Conservation (phyloP, 1,139 yeast genomes). For the Meyerozyma sp. region DNA sequence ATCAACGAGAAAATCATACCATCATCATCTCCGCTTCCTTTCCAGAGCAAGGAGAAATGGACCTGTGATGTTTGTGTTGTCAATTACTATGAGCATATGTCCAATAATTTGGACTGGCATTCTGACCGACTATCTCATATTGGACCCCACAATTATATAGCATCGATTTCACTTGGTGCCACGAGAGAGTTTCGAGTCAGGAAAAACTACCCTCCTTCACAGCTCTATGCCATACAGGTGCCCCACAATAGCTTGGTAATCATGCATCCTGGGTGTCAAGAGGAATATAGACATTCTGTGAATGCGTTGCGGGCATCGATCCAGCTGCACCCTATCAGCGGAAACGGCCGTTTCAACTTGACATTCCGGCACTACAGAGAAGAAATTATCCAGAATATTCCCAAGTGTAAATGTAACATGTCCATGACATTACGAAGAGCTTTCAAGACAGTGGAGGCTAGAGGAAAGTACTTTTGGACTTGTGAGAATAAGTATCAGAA, state of each 20-base stretch:
- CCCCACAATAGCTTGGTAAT: slow-evolving; percentile 63
- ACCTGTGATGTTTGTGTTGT: slow-evolving; percentile 47
- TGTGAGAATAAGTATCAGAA: slow-evolving; percentile 38
- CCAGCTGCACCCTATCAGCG: slow-evolving; percentile 44
- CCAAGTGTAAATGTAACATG: slow-evolving; percentile 46
- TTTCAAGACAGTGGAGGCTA: slow-evolving; percentile 31
- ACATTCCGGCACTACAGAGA: slow-evolving; percentile 55
- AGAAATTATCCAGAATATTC: slow-evolving; percentile 28
- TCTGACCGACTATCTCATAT: slow-evolving; percentile 65
- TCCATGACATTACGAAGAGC: slow-evolving; percentile 46
- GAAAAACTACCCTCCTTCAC: slow-evolving; percentile 23
- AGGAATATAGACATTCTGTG: slow-evolving; percentile 49
- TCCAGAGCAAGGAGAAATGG: slow-evolving; percentile 33
- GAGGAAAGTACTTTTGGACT: slow-evolving; percentile 52
- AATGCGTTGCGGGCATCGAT: slow-evolving; percentile 21
- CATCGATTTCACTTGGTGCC: slow-evolving; percentile 61
- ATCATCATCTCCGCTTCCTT: slow-evolving; percentile 21
- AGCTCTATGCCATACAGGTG: slow-evolving; percentile 45
- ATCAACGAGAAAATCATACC: slow-evolving; percentile 33
- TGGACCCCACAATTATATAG: slow-evolving; percentile 66
- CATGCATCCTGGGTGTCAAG: slow-evolving; percentile 79
- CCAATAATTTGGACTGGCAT: slow-evolving; percentile 62
- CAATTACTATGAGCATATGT: slow-evolving; percentile 46
- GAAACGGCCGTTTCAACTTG: slow-evolving; percentile 49
- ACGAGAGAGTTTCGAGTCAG: slow-evolving; percentile 60